A percentile compares a stretch with the other conserved stretches of the same genome.
Conservation (phyloP, 164 flowering plant genomes). For the Kalanchoe fedtschenkoi region DNA sequence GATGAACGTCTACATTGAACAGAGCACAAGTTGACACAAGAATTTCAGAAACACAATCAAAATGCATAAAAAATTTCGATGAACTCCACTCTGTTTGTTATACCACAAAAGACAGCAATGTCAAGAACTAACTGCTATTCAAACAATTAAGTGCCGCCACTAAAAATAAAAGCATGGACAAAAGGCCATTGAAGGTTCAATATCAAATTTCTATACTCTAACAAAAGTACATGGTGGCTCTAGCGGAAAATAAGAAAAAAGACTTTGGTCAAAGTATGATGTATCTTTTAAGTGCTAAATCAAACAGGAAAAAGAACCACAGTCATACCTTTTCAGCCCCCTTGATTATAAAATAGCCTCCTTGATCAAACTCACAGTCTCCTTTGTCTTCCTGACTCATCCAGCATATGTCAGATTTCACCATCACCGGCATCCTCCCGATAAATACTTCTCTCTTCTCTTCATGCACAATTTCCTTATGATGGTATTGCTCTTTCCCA, state of each 20-base stretch:
- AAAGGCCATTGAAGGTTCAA: too few species aligned
- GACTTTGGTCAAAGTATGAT: background rate
- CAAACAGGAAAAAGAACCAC: background rate
- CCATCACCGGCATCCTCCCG: constrained; percentile 95
- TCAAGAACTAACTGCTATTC: background rate
- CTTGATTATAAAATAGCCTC: constrained; percentile 85
- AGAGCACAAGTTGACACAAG: background rate
- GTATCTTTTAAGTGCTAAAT: background rate
- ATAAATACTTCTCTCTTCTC: constrained; percentile 36
- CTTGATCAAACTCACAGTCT: constrained; percentile 86
- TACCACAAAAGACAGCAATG: background rate
- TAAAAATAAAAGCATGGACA: too few species aligned
- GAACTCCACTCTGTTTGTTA: background rate
- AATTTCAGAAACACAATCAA: background rate
- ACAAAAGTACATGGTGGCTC: background rate
- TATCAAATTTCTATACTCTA: too few species aligned
- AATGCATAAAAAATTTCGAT: background rate
- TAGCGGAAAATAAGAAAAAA: background rate
- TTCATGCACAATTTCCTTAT: constrained; percentile 24
- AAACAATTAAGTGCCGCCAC: too few species aligned
- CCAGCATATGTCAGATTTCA: constrained; percentile 76
- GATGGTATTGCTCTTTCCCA: constrained; percentile 43
- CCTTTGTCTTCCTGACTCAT: constrained; percentile 36
- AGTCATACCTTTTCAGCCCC: constrained; percentile 82
- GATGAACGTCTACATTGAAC: constrained; percentile 53